Evolutionary conservation across 2,329 filamentous ascomycete genomes (phyloP).

Genomic region (Huntiella bhutanensis): DNA sequence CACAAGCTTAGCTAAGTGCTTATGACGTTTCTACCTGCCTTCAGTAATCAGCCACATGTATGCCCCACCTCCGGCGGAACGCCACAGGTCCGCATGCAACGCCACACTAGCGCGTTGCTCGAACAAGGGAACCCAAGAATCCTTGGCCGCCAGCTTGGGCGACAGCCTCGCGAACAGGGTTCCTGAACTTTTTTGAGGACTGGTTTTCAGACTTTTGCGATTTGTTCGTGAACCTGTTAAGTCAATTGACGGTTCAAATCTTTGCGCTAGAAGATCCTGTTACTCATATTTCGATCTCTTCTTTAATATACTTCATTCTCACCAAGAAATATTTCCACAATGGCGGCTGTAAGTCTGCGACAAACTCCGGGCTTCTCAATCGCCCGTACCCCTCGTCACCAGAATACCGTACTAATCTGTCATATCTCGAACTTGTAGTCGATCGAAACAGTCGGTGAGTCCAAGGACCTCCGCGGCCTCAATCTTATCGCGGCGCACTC

Average conservation of each 20-base stretch:
- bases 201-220: constrained; percentile 12
- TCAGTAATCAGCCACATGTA: not conserved
- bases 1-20: constrained; percentile 2
- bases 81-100: not conserved
- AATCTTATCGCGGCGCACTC: constrained; percentile 98
- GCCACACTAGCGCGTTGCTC: constrained; percentile 4
- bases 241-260: too few species aligned
- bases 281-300: not conserved
- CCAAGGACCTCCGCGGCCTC: constrained; percentile 85
- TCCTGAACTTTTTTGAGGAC: constrained; percentile 14
- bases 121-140: constrained; percentile 3
- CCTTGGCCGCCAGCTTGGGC: constrained; percentile 1
- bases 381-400: too few species aligned
- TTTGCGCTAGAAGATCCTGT: too few species aligned
- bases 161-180: constrained; percentile 7
- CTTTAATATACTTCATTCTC: not conserved
- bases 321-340: constrained; percentile 17
- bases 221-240: not conserved
- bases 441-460: constrained; percentile 70
- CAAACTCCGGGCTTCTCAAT: not conserved
- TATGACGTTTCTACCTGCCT: constrained; percentile 12
- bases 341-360: constrained; percentile 32
- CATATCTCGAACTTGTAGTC: constrained; percentile 21
- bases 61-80: constrained; percentile 1
- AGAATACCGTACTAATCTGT: constrained; percentile 7